A percentile compares a stretch with the other conserved stretches of the same genome.
Conservation (phyloP, 768 basidiomycete species). For the Pleurotus ostreatus region DNA sequence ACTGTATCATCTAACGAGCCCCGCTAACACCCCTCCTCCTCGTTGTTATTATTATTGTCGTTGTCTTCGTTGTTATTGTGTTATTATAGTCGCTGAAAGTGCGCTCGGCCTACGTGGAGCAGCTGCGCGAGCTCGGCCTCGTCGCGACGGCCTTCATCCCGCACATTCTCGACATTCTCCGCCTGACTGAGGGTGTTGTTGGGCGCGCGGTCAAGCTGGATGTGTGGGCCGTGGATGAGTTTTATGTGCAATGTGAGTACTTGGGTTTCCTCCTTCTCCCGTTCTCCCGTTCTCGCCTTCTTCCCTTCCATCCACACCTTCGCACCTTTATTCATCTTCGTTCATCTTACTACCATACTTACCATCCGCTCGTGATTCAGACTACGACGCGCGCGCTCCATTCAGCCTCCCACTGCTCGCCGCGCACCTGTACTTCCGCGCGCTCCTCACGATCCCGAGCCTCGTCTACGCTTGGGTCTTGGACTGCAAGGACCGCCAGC, state of each 20-base stretch:
- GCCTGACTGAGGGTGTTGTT: constrained; percentile 53
- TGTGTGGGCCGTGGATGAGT: constrained; percentile 82
- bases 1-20: no score
- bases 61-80: neutral
- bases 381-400: constrained; percentile 49
- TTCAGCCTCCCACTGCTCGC: constrained; percentile 64
- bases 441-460: constrained; percentile 79
- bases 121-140: constrained; percentile 69
- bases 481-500: constrained; percentile 85
- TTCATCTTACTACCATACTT: no score
- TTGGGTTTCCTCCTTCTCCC: neutral
- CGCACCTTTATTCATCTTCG: no score
- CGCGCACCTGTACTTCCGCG: constrained; percentile 86
- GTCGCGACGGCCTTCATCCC: constrained; percentile 67
- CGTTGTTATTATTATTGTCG: no score
- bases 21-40: no score
- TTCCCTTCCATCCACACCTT: no score
- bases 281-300: no score
- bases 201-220: constrained; percentile 76
- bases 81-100: constrained; percentile 70
- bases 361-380: no score
- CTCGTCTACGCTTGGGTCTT: constrained; percentile 83
- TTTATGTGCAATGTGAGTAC: constrained; percentile 64
- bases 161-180: constrained; percentile 60
- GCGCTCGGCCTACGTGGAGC: constrained; percentile 80